A percentile compares a stretch with the other conserved stretches of the same genome.
These are phyloP conservation scores for Diaporthe citri DNA, from an alignment of 2,329 filamentous ascomycete species.

Conservation along the genomic window DNA sequence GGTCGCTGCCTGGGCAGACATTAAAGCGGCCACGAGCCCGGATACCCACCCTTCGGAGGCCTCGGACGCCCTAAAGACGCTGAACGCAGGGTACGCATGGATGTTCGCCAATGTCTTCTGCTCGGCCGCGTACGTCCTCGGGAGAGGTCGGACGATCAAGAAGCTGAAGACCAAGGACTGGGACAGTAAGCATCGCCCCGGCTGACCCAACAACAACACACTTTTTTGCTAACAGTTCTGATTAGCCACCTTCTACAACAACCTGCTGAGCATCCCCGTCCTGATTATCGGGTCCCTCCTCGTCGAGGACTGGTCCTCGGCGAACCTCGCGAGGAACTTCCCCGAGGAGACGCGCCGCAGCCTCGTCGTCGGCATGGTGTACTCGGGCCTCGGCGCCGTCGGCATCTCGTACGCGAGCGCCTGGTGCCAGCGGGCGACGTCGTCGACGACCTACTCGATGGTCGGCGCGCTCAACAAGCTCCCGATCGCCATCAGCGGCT, in stretches of 20 bases:
- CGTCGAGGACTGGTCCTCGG: constrained; percentile 90
- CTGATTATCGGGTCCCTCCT: constrained; percentile 84
- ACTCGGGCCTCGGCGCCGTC: constrained; percentile 91
- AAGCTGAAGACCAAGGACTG: constrained; percentile 99
- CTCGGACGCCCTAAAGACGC: constrained; percentile 78
- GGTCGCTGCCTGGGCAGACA: constrained; percentile 98
- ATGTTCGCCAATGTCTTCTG: constrained; percentile 97
- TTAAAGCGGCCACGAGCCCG: constrained; percentile 80
- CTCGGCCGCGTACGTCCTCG: constrained; percentile 87
- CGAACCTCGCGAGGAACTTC: constrained; percentile 89
- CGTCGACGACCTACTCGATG: constrained; percentile 99
- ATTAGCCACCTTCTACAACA: constrained; percentile 99
- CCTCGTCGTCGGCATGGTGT: constrained; percentile 88
- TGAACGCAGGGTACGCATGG: constrained; percentile 97
- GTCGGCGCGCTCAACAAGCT: constrained; percentile 98
- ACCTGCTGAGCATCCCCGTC: constrained; percentile 94
- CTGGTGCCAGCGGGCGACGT: constrained; percentile 97
- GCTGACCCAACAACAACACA: neutral
- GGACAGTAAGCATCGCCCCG: constrained; percentile 79
- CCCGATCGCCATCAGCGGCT: constrained; percentile 89
- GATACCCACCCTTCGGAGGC: constrained; percentile 64
- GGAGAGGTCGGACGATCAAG: constrained; percentile 99
- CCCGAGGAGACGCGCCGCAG: constrained; percentile 82
- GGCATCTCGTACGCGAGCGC: constrained; percentile 99
- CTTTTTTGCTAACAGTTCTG: constrained; percentile 48